Evolutionary conservation across 2,329 filamentous ascomycete genomes (phyloP).

Genomic region (Venturia oleaginea): DNA sequence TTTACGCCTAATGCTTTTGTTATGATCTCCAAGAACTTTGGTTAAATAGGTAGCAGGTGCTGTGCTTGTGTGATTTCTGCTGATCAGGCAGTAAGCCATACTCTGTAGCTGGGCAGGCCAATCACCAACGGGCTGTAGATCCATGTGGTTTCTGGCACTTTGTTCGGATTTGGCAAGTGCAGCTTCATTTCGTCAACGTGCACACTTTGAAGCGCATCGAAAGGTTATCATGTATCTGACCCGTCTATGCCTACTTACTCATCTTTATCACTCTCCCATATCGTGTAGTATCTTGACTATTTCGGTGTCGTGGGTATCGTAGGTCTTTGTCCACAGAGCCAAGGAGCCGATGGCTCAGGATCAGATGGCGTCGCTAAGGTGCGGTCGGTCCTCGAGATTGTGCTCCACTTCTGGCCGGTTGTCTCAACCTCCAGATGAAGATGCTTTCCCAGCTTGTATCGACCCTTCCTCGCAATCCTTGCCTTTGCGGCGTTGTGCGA

Average conservation of each 20-base stretch:
- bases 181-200: neutral
- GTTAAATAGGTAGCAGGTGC: no score
- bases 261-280: neutral
- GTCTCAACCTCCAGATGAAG: constrained; percentile 2
- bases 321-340: neutral
- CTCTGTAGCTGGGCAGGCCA: neutral
- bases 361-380: neutral
- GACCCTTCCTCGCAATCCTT: constrained; percentile 46
- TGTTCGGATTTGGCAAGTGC: neutral
- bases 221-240: no score
- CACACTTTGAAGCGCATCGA: neutral
- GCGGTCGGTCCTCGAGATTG: neutral
- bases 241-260: neutral
- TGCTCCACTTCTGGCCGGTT: neutral
- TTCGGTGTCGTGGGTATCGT: neutral
- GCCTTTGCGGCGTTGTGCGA: constrained; percentile 89
- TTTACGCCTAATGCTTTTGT: no score
- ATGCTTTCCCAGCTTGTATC: neutral
- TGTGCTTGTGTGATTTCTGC: no score
- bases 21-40: no score
- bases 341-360: neutral
- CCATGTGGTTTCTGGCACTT: no score
- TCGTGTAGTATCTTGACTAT: neutral
- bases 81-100: neutral
- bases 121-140: no score